A percentile compares a stretch with the other conserved stretches of the same genome.
phyloP scores from a whole-genome alignment of 2,329 filamentous ascomycete genomes.

The Exophiala calicioides region DNA sequence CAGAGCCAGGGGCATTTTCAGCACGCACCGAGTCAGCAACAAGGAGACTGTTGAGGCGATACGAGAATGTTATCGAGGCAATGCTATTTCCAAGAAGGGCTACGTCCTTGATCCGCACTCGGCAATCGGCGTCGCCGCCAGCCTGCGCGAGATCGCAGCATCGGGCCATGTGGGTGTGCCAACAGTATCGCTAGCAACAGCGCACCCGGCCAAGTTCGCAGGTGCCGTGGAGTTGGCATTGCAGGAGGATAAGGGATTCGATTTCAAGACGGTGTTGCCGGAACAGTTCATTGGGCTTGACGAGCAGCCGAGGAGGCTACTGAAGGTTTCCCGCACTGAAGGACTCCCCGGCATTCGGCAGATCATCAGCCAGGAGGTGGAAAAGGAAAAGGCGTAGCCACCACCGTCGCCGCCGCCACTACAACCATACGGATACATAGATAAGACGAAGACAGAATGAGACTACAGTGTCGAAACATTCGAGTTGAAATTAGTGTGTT shows the following conservation, averaged over 20 bases:
- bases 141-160: constrained; percentile 63
- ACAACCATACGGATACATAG: no score
- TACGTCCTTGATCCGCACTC: constrained; percentile 94
- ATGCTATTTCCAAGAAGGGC: constrained; percentile 50
- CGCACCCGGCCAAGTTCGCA: constrained; percentile 93
- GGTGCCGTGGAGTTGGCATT: constrained; percentile 80
- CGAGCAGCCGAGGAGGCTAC: constrained; percentile 72
- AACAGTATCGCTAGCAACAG: constrained; percentile 76
- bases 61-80: constrained; percentile 53
- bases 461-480: no score
- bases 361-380: constrained; percentile 74
- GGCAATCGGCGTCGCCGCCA: constrained; percentile 79
- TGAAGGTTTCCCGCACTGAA: constrained; percentile 61
- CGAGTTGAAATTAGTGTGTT: no score
- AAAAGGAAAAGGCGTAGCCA: constrained; percentile 39
- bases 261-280: constrained; percentile 76
- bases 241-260: constrained; percentile 68
- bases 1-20: constrained; percentile 72
- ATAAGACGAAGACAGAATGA: no score
- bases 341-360: constrained; percentile 74
- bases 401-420: no score
- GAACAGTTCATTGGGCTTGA: constrained; percentile 79
- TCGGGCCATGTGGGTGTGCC: constrained; percentile 14
- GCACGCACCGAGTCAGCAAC: constrained; percentile 70
- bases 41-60: constrained; percentile 69